Percentiles rank a stretch among this genome's conserved stretches.
Conservation (phyloP, 1,284 basidiomycete species). For the Fomitopsis pinicola region DNA sequence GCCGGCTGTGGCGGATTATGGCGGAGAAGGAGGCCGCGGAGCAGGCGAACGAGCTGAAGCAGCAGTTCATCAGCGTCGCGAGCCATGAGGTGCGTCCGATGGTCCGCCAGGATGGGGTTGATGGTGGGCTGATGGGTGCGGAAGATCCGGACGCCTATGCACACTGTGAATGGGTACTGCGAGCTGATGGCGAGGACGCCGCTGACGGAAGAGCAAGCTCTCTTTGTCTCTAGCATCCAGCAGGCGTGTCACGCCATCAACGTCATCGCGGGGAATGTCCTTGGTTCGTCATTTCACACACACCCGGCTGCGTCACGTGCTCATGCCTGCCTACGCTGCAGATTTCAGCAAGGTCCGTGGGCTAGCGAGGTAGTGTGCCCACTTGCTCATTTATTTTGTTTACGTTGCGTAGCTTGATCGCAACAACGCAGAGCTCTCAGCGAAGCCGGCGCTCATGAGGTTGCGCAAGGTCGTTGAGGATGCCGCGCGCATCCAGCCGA, state of each 20-base stretch:
- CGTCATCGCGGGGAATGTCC: constrained; percentile 29
- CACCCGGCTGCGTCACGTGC: not conserved
- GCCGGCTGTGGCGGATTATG: constrained; percentile 28
- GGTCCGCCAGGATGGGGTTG: not conserved
- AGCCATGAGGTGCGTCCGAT: constrained; percentile 23
- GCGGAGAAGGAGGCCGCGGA: constrained; percentile 31
- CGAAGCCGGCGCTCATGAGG: constrained; percentile 25
- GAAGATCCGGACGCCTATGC: constrained; percentile 28
- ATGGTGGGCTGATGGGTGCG: not conserved
- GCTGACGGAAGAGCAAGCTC: constrained; percentile 24
- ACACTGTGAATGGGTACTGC: constrained; percentile 30
- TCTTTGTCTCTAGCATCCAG: constrained; percentile 28
- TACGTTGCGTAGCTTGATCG: constrained; percentile 20
- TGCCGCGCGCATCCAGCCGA: constrained; percentile 23
- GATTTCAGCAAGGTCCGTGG: constrained; percentile 27
- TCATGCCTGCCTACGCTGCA: not conserved
- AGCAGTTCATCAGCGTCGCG: constrained; percentile 29
- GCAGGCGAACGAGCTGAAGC: constrained; percentile 29
- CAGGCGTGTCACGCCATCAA: constrained; percentile 31
- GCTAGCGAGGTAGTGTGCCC: not conserved
- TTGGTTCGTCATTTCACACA: constrained; percentile 16
- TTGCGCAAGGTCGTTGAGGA: constrained; percentile 27
- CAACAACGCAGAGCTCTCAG: constrained; percentile 27
- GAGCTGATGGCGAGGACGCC: constrained; percentile 25
- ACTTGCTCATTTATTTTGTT: not conserved